Conservation (phyloP, 2,329 filamentous ascomycete species). For the Dissoconium aciculare region DNA sequence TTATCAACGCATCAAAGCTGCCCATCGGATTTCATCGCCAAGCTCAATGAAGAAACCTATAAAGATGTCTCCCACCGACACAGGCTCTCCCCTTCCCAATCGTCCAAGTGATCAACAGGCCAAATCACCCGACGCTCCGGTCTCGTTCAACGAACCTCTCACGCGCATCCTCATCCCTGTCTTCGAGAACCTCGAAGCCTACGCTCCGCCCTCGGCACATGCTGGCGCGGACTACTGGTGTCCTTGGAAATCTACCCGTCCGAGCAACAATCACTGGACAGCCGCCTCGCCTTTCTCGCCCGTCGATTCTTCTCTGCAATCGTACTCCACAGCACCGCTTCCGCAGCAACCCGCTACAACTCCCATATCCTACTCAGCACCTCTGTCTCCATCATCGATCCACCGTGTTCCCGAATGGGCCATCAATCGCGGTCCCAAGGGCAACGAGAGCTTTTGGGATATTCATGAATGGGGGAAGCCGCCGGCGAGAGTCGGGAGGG, state of each 20-base stretch:
- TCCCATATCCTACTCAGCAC: not conserved
- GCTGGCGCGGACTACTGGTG: constrained; percentile 27
- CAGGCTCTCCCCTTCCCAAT: not conserved
- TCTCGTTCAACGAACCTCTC: constrained; percentile 10
- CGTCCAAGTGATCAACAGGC: not conserved
- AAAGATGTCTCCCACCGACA: not conserved
- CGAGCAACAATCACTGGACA: not conserved
- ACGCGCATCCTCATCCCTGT: constrained; percentile 28
- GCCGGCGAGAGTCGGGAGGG: constrained; percentile 24
- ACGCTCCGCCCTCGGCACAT: constrained; percentile 24
- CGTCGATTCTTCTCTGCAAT: no score
- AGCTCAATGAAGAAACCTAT: not conserved
- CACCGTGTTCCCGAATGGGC: constrained; percentile 24
- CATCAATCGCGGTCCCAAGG: constrained; percentile 25
- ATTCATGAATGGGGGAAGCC: constrained; percentile 24
- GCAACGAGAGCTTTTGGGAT: constrained; percentile 30
- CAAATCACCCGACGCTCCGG: constrained; percentile 5
- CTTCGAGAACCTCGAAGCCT: constrained; percentile 29
- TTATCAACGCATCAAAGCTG: constrained; percentile 14
- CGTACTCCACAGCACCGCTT: not conserved
- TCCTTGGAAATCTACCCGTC: constrained; percentile 24
- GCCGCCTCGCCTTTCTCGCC: not conserved
- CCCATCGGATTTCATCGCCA: constrained; percentile 3
- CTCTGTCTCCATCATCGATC: no score
- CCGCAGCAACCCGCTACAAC: not conserved